Evolutionary conservation across 805 yeast species (phyloP), one percentile per base, ranked within the genome.

Genomic region (Kazachstania taianensis): DNA sequence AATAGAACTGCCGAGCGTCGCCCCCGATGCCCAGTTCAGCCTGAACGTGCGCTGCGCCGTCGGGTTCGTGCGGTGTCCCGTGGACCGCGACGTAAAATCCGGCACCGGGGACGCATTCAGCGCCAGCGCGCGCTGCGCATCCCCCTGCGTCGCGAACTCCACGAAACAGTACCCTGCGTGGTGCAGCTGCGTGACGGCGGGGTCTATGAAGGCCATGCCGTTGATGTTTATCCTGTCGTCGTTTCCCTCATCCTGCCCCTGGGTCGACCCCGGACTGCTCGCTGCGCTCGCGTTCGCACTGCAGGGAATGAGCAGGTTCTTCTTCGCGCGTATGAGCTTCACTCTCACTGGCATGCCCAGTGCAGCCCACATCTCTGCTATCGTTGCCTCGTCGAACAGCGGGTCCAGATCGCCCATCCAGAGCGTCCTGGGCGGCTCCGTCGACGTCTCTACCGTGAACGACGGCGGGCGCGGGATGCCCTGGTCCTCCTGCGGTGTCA

Each of bases 361-460:
- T 18, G 70, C 60, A 20, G 65, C 64, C 85, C 86, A 80, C 55
- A 83, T 64, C 31, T 73, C 62, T 33, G 67, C 64, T 12, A 73
- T 63, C 17, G 74, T 73, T 3, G 61, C 64, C 52, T 81, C 92
- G 51, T 78, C 84, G 49, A 80, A 72, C 73, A 80, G 73, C 1
- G 89, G 84, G 51, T 81, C 89, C 45, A 81, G 62, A 56, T 81
- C 92, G 8, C 94, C 94, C 94, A 81, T 81, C 94, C 94, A 81
- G 22, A 81, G 61, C 1, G 94, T 81, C 41, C 80, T 67, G 18
- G 94, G 85, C 12, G 71, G 66, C 10, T 66, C 63, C 5, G 55
- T 46, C 1, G 69, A 60, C 2, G 69, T 63, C 30, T 69, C 67
- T 3, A 73, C 65, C 2, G 72, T 69, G 29, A 67, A 65, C 28